Base-by-base conservation (phyloP, 1,284 basidiomycete species). In the Leccinum angustisporum region DNA sequence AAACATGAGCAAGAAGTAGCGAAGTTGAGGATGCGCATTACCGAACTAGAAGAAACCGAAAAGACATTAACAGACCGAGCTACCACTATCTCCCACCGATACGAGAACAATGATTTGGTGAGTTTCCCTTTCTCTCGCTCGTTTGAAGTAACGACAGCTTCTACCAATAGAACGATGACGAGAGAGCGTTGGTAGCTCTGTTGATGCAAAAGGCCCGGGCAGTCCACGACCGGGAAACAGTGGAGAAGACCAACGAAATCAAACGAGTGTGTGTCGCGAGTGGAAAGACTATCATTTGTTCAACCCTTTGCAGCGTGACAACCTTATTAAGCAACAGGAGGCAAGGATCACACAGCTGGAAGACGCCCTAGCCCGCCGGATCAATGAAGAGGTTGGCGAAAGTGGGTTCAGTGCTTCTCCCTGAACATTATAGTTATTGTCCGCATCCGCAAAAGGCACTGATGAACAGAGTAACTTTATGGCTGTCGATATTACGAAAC, bases 201-300 rank as follows among this genome's bases (percentile, higher is more conserved):
- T 65, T 86, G 40, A 76, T 81, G 63, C 73, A 72, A 52, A 70
- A 79, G 54, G 75, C 79, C 8, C 75, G 79, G 58, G 73, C 77
- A 13, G 70, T 80, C 34, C 78, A 84, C 64, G 83, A 84, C 65
- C 77, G 81, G 56, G 79, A 80, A 25, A 73, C 80, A 31, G 77
- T 84, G 21, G 77, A 73, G 43, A 86, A 84, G 68, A 76, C 76
- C 54, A 83, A 85, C 64, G 82, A 85, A 58, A 76, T 86, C 33
- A 80, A 80, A 63, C 72, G 78, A 64, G 84, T 84, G 63, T 36
- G 75, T 55, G 75, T 46, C 27, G 31, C 27, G 16, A 53, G 56
- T 56, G 21, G 56, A 58, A 43, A 38, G 59, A 51, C 25, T 14
- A 21, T 54, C 57, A 40, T 38, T 61, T 63, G 11, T 53, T 61